Evolutionary conservation across 2,329 filamentous ascomycete genomes (phyloP), one percentile per base, ranked within the genome.

Genomic region (Clarireedia homoeocarpa): DNA sequence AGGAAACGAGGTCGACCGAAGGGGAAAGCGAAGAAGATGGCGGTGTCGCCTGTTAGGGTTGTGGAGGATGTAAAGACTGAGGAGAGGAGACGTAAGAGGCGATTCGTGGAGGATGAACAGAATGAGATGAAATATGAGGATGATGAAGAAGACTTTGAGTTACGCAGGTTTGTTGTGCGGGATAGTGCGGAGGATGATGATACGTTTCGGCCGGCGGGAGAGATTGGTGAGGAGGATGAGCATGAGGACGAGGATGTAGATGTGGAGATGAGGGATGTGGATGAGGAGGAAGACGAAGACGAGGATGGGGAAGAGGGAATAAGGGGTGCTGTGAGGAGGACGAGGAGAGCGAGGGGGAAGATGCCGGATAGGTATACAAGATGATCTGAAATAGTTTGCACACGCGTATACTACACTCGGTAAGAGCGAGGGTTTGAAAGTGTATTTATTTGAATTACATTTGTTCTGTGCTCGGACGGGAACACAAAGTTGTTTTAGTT

Each of bases 1-100:
- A 38, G 52, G 50, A 20, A 36, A 42, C 17, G 45, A 39, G 52
- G 55, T n/a, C 23, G 57, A 12, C 14, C 44, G 6, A 49, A 44
- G 17, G 30, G 51, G 23, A 58, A 57, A n/a, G 56, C 61, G 2
- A 58, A 53, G 24, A 61, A 62, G 46, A 57, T 55, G 36, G 51
- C 9, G 27, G 27, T n/a, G 20, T 14, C 39, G 51, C 47, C 27
- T 5, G 6, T 9, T 30, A 7, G 6, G 27, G 27, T 10, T 30
- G 10, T 9, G 9, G 27, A 10, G 7, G 27, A 7, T 30, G 10
- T 9, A 10, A 10, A 10, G 7, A 10, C 7, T 30, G 27, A 30
- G 10, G 27, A 10, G 2, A 30, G 7, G 7, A 30, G 27, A 30
- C 27, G 27, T 2, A 30, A 30, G 27, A 30, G 7, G 7, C 7